Evolutionary conservation across 305 asterid genomes (phyloP), one percentile per base, ranked within the genome.

Genomic region (Galium porrigens): DNA sequence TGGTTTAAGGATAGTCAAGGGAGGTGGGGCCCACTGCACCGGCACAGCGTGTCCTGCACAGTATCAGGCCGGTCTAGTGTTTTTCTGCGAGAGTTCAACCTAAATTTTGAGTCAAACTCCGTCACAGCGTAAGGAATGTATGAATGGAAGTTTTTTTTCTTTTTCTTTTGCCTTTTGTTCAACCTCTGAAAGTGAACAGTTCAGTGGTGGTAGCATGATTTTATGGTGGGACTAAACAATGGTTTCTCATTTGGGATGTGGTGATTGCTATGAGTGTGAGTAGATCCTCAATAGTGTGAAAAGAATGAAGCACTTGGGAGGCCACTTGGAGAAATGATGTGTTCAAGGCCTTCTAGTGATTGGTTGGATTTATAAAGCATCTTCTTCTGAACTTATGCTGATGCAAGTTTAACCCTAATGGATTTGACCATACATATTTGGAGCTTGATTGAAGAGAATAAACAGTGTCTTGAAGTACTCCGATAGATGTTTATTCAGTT

Each of bases 231-330:
- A 49, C 68, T 32, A 32, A 32, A 64, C 3, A 29, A 63, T 29
- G 51, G 67, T 63, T 46, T 22, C 8, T 58, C 44, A 46, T 46
- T 11, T 14, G 20, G 41, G 59, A 49, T 64, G 18, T 64, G 68
- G 46, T 30, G 58, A 54, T 64, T 15, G 53, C 53, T 14, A 42
- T 42, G 49, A 22, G 12, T 17, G 34, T 63, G 66, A 62, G 41
- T 62, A 15, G 67, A 63, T 32, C 57, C 29, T 64, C 59, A 64
- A 46, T 29, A 46, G 53, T 46, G 53, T 63, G 25, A 30, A 59
- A 34, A 46, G 25, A 34, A 42, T 14, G 14, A 8, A 39, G 46
- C 68, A 49, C 57, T 64, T 32, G 4, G 46, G 68, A 64, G 44
- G 33, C 68, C 68, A 64, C 58, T 64, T 14, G 27, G 33, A 46